These are phyloP conservation scores for Cylindrotheca closterium DNA, from an alignment of 108 stramenopile species.

Conservation along the genomic window DNA sequence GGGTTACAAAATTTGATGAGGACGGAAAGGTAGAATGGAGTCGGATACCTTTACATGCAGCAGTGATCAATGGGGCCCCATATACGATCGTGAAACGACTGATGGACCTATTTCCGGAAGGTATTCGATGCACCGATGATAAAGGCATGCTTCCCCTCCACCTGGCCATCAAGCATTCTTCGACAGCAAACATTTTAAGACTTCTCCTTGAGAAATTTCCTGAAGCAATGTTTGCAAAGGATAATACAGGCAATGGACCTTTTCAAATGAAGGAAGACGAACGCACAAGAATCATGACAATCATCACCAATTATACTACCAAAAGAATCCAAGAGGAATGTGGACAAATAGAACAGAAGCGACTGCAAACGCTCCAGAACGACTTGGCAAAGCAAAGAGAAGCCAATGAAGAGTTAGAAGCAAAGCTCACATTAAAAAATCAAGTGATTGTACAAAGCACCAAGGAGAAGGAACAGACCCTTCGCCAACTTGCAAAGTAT, in stretches of 20 bases:
- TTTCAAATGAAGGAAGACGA: conserved; percentile 2
- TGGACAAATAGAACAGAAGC: not conserved
- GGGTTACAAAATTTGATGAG: conserved; percentile 66
- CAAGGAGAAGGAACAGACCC: not conserved
- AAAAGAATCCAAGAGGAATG: not conserved
- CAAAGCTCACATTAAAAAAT: not conserved
- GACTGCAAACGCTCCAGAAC: not conserved
- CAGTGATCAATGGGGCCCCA: conserved; percentile 50
- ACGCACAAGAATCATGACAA: not conserved
- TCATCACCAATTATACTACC: not conserved
- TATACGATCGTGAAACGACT: conserved; percentile 29
- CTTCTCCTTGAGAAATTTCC: conserved; percentile 54
- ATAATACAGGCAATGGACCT: conserved; percentile 36
- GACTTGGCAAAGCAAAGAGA: not conserved
- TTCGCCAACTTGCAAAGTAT: not conserved
- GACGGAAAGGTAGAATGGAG: conserved; percentile 43
- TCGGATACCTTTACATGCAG: conserved; percentile 56
- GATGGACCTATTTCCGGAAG: conserved; percentile 42
- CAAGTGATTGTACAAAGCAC: too few species aligned
- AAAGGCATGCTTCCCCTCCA: conserved; percentile 55
- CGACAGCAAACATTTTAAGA: conserved; percentile 43
- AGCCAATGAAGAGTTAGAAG: not conserved
- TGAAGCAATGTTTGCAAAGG: conserved; percentile 55
- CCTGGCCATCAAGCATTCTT: conserved; percentile 40
- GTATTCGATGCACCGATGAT: conserved; percentile 50